A percentile compares a stretch with the other conserved stretches of the same genome.
phyloP scores from a whole-genome alignment of 2,329 filamentous ascomycete genomes.

The Tetracladium maxilliforme region DNA sequence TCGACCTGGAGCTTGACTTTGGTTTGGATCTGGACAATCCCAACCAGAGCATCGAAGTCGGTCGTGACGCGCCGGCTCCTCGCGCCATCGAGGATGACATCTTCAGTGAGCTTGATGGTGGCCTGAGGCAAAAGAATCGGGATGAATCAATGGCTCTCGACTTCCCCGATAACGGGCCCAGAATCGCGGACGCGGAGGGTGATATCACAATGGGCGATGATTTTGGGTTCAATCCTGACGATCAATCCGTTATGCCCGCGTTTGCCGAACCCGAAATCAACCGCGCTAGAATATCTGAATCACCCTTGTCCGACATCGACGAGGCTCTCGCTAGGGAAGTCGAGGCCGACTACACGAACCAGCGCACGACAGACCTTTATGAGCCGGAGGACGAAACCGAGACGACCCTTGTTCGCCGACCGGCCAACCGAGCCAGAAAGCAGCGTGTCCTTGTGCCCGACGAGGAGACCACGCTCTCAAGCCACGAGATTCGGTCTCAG shows the following conservation, averaged over 20 bases:
- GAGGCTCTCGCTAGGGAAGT: slow-evolving; percentile 45
- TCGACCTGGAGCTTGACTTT: slow-evolving; percentile 62
- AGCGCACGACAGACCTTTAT: slow-evolving; percentile 39
- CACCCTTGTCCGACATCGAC: slow-evolving; percentile 55
- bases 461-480: slow-evolving; percentile 61
- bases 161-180: slow-evolving; percentile 34
- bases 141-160: slow-evolving; percentile 31
- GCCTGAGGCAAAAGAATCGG: slow-evolving; percentile 38
- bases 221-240: slow-evolving; percentile 46
- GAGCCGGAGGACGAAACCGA: slow-evolving; percentile 40
- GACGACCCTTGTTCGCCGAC: slow-evolving; percentile 44
- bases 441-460: slow-evolving; percentile 77
- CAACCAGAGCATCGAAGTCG: slow-evolving; percentile 62
- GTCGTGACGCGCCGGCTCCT: slow-evolving; percentile 66
- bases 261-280: slow-evolving; percentile 29
- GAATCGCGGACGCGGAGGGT: slow-evolving; percentile 48
- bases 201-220: slow-evolving; percentile 50
- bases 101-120: slow-evolving; percentile 43
- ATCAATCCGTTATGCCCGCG: slow-evolving; percentile 38
- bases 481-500: slow-evolving; percentile 68
- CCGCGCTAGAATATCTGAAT: slow-evolving; percentile 52
- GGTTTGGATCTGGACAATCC: slow-evolving; percentile 37
- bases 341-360: slow-evolving; percentile 36
- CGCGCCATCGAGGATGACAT: slow-evolving; percentile 57
- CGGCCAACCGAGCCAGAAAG: slow-evolving; percentile 63